Percentiles rank a stretch among this genome's conserved stretches.
phyloP scores from a whole-genome alignment of 805 yeast genomes.

The Barnettozyma sp. region DNA sequence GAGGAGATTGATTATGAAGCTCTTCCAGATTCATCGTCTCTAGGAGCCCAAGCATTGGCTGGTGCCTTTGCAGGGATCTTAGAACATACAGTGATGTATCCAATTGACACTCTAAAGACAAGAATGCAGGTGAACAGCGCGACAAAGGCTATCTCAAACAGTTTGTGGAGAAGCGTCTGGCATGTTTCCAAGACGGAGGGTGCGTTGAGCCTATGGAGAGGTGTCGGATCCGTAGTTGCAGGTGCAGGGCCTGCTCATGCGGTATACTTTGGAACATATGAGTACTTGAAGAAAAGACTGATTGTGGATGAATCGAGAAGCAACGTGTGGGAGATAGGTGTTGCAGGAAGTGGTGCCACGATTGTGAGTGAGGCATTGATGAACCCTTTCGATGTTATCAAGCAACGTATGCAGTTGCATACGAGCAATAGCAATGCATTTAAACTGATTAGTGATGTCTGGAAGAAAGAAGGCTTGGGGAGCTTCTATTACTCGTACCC shows the following conservation, averaged over 20 bases:
- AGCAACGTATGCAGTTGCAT: slow-evolving; percentile 83
- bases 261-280: slow-evolving; percentile 91
- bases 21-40: slow-evolving; percentile 78
- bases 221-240: slow-evolving; percentile 80
- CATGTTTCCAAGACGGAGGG: slow-evolving; percentile 81
- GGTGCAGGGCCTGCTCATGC: slow-evolving; percentile 99
- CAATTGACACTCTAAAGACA: slow-evolving; percentile 90
- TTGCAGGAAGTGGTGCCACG: slow-evolving; percentile 93
- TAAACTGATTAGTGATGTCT: slow-evolving; percentile 13
- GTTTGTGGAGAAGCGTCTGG: slow-evolving; percentile 51
- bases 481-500: slow-evolving; percentile 92
- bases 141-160: slow-evolving; percentile 1
- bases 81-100: slow-evolving; percentile 97
- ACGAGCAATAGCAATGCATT: slow-evolving; percentile 9
- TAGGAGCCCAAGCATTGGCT: slow-evolving; percentile 74
- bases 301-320: slow-evolving; percentile 32
- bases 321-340: slow-evolving; percentile 76
- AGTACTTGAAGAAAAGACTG: slow-evolving; percentile 44
- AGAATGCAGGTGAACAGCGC: slow-evolving; percentile 59
- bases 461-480: slow-evolving; percentile 50
- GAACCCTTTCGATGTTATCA: slow-evolving; percentile 95
- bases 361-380: slow-evolving; percentile 85
- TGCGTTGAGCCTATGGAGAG: slow-evolving; percentile 83
- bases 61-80: slow-evolving; percentile 98
- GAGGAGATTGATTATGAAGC: slow-evolving; percentile 83